phyloP scores from a whole-genome alignment of 2,329 filamentous ascomycete species.

The Pyrenochaeta sp. region DNA sequence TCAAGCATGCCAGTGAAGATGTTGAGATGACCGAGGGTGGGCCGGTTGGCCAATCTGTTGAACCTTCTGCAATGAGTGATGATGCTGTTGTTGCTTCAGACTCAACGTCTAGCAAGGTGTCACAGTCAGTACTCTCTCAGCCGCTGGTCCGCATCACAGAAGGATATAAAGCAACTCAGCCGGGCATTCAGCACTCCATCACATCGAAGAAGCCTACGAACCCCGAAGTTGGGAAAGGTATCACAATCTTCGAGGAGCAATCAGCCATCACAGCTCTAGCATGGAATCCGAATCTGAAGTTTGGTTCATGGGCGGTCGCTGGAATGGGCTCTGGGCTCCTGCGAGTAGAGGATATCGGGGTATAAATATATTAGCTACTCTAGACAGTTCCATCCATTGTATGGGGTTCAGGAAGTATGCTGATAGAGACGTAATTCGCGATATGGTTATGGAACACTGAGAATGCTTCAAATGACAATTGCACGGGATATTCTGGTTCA shows the following conservation, averaged over 20 bases:
- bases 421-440: no score
- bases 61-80: not conserved
- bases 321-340: conserved; percentile 59
- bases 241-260: conserved; percentile 57
- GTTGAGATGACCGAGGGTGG: conserved; percentile 6
- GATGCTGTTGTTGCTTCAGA: not conserved
- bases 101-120: conserved; percentile 3
- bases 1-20: conserved; percentile 5
- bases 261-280: conserved; percentile 55
- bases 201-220: conserved; percentile 25
- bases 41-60: not conserved
- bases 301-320: conserved; percentile 61
- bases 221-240: conserved; percentile 39
- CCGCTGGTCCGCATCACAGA: conserved; percentile 51
- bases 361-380: conserved; percentile 15
- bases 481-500: no score
- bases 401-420: no score
- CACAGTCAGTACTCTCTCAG: conserved; percentile 19
- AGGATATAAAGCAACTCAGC: conserved; percentile 50
- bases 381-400: not conserved
- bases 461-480: no score
- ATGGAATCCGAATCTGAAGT: conserved; percentile 62
- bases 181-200: conserved; percentile 32
- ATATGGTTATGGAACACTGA: no score
- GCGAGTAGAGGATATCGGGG: conserved; percentile 58